Conservation (phyloP, 768 basidiomycete genomes). For the Suillus ampliporus region DNA sequence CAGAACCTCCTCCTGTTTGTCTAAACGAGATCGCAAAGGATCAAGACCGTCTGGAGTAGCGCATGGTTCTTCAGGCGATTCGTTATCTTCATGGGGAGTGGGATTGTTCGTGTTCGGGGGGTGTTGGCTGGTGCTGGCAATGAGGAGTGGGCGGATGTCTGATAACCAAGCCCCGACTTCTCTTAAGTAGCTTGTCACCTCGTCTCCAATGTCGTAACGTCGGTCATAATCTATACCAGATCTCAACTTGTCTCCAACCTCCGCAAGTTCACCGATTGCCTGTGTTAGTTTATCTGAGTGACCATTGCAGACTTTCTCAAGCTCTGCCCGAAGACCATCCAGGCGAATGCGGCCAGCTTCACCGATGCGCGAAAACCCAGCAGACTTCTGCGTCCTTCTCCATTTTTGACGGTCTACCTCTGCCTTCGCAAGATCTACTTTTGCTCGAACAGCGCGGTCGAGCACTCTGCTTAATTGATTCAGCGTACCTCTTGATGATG, state of each 20-base stretch:
- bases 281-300: conserved; percentile 31
- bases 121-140: conserved; percentile 19
- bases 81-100: neutral
- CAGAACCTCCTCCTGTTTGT: conserved; percentile 32
- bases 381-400: conserved; percentile 37
- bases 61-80: neutral
- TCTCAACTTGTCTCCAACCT: conserved; percentile 26
- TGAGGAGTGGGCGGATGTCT: conserved; percentile 31
- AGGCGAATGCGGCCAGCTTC: conserved; percentile 36
- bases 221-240: conserved; percentile 33
- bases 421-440: conserved; percentile 30
- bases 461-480: conserved; percentile 24
- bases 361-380: conserved; percentile 34
- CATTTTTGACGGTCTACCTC: conserved; percentile 35
- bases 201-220: conserved; percentile 31
- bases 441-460: conserved; percentile 38
- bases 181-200: conserved; percentile 24
- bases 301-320: conserved; percentile 28
- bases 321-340: conserved; percentile 32
- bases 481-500: neutral
- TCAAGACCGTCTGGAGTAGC: conserved; percentile 10
- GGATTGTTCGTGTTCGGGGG: conserved; percentile 7
- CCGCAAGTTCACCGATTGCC: conserved; percentile 30
- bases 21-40: conserved; percentile 23
- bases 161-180: conserved; percentile 34